Evolutionary conservation across 2,329 filamentous ascomycete genomes (phyloP).

Genomic region (Calonectria multiphialidica): DNA sequence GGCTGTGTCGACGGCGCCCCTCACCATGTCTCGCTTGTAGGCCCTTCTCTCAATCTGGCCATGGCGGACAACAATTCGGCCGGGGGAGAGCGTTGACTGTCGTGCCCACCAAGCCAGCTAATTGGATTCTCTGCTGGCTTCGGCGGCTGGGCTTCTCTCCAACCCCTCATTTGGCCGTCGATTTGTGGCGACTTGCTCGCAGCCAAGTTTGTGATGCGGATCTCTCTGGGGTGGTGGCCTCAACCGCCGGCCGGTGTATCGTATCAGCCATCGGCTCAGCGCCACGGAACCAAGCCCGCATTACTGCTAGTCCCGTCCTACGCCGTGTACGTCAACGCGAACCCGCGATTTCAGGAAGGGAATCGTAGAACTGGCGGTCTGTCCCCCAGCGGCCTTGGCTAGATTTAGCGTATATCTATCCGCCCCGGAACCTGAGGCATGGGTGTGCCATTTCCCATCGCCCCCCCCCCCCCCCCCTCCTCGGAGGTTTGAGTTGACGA

Average conservation of each 20-base stretch:
- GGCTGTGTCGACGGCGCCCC: background rate
- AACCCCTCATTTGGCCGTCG: conserved; percentile 14
- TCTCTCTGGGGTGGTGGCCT: conserved; percentile 2
- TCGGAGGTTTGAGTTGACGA: background rate
- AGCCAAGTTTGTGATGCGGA: conserved; percentile 4
- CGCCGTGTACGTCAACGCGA: background rate
- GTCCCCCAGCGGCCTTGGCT: background rate
- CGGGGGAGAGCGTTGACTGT: background rate
- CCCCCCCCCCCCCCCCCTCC: no score
- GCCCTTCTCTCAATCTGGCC: background rate
- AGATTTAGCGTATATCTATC: conserved; percentile 5
- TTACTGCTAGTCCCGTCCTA: background rate
- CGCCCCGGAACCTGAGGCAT: background rate
- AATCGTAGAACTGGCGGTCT: conserved; percentile 2
- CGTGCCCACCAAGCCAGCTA: background rate
- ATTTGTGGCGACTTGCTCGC: background rate
- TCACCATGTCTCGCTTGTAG: conserved; percentile 21
- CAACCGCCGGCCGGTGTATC: conserved; percentile 1
- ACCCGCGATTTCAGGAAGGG: background rate
- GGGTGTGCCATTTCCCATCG: background rate
- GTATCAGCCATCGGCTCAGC: background rate
- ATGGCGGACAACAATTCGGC: background rate
- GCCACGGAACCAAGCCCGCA: conserved; percentile 5
- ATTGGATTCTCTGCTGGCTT: background rate
- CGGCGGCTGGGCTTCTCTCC: conserved; percentile 3